Base-by-base conservation (phyloP, 176 grass and related monocot species). In the Tuctoria greenei region DNA sequence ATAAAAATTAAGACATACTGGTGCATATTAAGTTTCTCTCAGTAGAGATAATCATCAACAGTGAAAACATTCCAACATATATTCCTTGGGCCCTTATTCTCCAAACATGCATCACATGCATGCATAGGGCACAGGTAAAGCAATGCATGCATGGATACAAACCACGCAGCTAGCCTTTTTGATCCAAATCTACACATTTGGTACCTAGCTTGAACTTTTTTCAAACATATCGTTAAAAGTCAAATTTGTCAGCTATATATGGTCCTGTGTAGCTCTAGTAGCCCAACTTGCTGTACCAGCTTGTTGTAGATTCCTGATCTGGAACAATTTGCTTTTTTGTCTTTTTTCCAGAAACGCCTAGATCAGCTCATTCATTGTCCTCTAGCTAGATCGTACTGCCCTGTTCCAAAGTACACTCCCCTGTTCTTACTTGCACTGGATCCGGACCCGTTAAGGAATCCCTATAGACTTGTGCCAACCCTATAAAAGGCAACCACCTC, bases 401-500 rank as follows among this genome's bases (percentile, higher is more conserved):
- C 28, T 72, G 47, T 79, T 65, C 11, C 1, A 73, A 50, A 65
- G 57, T 37, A 51, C 28, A 51, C 7, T 21, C 18, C 51, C 1
- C 1, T 49, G 20, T 17, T 28, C 4, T 26, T 51, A 47, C 50
- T 58, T 78, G 47, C n/a, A 45, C 6, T 26, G 20, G 66, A 65
- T 7, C 74, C 36, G 21, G 38, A 44, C 66, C 59, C 20, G 66
- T 65, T 46, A 27, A 72, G 49, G 82, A 61, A 80, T 74, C 31
- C 44, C 41, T 36, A 9, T 21, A 20, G 31, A 31, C 31, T 31
- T 9, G 2, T 31, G 12, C 58, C 12, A 67, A 56, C 56, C 16
- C 83, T 81, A 86, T 81, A 86, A 80, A 81, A 81, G 63, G 71
- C 46, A 52, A 25, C 41, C 64, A 49, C 15, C 77, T n/a, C 20